A percentile compares a stretch with the other conserved stretches of the same genome.
Conservation (phyloP, 176 grass and related monocot genomes). For the Tillandsia leiboldiana region DNA sequence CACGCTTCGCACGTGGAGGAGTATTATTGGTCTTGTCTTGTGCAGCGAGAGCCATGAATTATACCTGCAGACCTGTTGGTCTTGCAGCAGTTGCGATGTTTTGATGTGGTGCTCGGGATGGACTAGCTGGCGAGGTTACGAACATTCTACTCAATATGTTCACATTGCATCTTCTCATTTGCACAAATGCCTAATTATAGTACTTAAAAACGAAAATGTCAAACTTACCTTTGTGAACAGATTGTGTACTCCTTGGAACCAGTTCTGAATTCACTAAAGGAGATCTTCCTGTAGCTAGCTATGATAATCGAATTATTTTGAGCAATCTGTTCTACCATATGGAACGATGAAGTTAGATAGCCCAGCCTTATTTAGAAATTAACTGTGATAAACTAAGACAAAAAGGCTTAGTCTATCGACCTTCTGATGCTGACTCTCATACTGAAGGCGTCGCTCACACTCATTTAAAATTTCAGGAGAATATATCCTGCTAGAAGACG, state of each 20-base stretch:
- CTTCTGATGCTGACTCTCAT: slow-evolving; percentile 39
- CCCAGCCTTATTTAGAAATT: slow-evolving; percentile 10
- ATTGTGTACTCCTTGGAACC: slow-evolving; percentile 26
- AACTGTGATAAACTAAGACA: slow-evolving; percentile 10
- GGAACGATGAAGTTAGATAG: slow-evolving; percentile 33
- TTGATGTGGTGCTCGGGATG: no score
- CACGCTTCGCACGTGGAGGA: no score
- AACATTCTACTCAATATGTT: background rate
- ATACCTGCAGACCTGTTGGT: no score
- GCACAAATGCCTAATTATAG: background rate
- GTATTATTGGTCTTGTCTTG: no score
- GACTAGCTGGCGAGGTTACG: background rate
- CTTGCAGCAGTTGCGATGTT: background rate
- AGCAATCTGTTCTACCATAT: slow-evolving; percentile 48
- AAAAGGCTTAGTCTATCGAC: slow-evolving; percentile 27
- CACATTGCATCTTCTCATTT: background rate
- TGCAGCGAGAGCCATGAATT: no score
- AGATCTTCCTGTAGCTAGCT: slow-evolving; percentile 20
- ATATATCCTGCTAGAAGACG: background rate
- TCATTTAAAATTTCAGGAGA: slow-evolving; percentile 32
- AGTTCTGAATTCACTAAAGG: slow-evolving; percentile 13
- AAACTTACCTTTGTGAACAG: slow-evolving; percentile 26
- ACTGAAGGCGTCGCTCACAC: slow-evolving; percentile 17
- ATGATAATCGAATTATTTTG: slow-evolving; percentile 24
- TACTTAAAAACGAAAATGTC: background rate